A percentile compares a stretch with the other conserved stretches of the same genome.
These are phyloP conservation scores for Phyllosticta citribraziliensis DNA, from an alignment of 2,329 filamentous ascomycete species.

Conservation along the genomic window DNA sequence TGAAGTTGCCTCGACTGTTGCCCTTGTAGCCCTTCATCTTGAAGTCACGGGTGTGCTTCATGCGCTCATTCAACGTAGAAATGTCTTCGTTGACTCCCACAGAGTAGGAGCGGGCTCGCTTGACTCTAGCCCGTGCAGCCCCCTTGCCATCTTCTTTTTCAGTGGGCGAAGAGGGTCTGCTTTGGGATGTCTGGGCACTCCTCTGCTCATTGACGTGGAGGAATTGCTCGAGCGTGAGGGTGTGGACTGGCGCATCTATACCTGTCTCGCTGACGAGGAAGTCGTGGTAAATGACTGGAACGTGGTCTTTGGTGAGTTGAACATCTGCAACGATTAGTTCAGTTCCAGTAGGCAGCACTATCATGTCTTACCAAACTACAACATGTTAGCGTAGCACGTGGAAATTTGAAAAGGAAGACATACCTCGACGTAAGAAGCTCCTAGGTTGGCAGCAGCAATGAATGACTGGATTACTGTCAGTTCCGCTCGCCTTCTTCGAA, in stretches of 20 bases:
- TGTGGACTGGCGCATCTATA: constrained; percentile 93
- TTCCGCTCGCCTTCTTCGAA: neutral
- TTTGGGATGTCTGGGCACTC: constrained; percentile 33
- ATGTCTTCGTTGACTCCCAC: constrained; percentile 39
- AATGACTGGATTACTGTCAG: constrained; percentile 53
- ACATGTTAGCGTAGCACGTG: constrained; percentile 11
- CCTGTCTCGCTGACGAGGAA: constrained; percentile 97
- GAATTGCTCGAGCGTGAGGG: constrained; percentile 89
- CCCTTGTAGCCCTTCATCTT: constrained; percentile 93
- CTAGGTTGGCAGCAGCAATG: constrained; percentile 88
- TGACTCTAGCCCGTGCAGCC: constrained; percentile 12
- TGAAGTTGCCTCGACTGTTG: constrained; percentile 87
- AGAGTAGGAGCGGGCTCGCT: constrained; percentile 48
- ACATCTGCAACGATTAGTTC: constrained; percentile 53
- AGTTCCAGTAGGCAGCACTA: neutral
- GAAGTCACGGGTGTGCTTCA: constrained; percentile 95
- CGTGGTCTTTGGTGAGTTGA: constrained; percentile 95
- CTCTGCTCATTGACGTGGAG: constrained; percentile 65
- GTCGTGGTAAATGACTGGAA: constrained; percentile 97
- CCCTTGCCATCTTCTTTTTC: constrained; percentile 13
- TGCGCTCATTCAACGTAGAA: constrained; percentile 61
- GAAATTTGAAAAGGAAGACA: constrained; percentile 11
- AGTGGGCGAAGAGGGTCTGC: constrained; percentile 36
- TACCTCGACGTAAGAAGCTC: constrained; percentile 61
- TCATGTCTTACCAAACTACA: constrained; percentile 18